These are phyloP conservation scores for Arxiozyma heterogenica DNA, from an alignment of 1,139 yeast species.

Conservation along the genomic window DNA sequence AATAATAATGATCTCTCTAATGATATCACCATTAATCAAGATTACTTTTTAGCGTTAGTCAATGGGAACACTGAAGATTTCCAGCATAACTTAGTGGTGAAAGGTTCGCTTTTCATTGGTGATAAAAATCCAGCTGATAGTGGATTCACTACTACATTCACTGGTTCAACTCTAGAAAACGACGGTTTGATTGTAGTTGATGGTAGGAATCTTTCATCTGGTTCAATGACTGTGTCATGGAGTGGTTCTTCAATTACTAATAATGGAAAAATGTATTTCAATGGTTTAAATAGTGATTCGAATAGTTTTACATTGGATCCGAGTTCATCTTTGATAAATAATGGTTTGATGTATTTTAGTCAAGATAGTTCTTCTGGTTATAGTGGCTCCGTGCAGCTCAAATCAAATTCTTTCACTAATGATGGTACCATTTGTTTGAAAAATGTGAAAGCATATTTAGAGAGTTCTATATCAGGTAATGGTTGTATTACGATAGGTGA, in stretches of 20 bases:
- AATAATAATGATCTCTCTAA: constrained; percentile 1
- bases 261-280: constrained; percentile 11
- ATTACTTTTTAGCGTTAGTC: constrained; percentile 9
- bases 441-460: constrained; percentile 6
- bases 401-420: constrained; percentile 8
- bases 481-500: constrained; percentile 15
- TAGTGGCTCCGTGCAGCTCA: constrained; percentile 7
- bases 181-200: constrained; percentile 12
- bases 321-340: constrained; percentile 6
- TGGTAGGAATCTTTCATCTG: constrained; percentile 8
- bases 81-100: constrained; percentile 4
- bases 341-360: constrained; percentile 10
- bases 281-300: too few relatives aligned
- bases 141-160: constrained; percentile 1
- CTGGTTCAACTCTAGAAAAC: constrained; percentile 8
- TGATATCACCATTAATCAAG: constrained; percentile 6
- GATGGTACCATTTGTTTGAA: constrained; percentile 14
- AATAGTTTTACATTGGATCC: constrained; percentile 9
- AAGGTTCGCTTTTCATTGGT: constrained; percentile 13
- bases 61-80: too few relatives aligned
- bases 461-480: constrained; percentile 10
- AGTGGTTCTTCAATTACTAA: constrained; percentile 10
- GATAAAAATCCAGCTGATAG: constrained; percentile 5
- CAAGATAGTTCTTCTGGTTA: constrained; percentile 7
- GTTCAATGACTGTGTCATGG: constrained; percentile 8